Conservation (phyloP, 2,329 filamentous ascomycete genomes). For the Botrytis aclada region DNA sequence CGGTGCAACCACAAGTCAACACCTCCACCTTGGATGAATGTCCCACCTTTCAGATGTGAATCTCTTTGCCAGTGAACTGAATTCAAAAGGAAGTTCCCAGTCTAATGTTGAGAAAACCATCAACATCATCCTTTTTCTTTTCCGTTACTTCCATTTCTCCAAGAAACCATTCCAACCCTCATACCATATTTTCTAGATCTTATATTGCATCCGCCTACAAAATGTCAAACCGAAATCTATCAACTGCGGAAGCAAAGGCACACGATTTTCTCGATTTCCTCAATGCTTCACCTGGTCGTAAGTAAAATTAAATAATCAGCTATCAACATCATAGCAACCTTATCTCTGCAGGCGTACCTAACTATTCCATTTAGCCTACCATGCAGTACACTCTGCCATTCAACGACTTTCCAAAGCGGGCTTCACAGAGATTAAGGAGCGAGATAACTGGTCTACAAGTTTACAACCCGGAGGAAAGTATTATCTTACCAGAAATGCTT, state of each 20-base stretch:
- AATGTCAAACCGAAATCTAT: constrained; percentile 31
- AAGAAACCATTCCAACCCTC: neutral
- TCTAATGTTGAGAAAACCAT: constrained; percentile 14
- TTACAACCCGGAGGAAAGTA: constrained; percentile 89
- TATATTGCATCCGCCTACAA: constrained; percentile 19
- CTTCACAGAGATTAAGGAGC: constrained; percentile 85
- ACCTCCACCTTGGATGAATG: neutral
- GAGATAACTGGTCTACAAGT: constrained; percentile 78
- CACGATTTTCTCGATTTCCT: constrained; percentile 86
- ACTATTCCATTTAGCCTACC: constrained; percentile 52
- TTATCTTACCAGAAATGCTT: constrained; percentile 90
- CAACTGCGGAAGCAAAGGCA: constrained; percentile 38
- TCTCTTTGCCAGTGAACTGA: neutral
- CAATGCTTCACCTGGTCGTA: constrained; percentile 91
- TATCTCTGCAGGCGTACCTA: constrained; percentile 51
- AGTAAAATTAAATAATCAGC: constrained; percentile 36
- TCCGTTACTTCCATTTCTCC: neutral
- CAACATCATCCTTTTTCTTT: constrained; percentile 3
- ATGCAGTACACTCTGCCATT: constrained; percentile 80
- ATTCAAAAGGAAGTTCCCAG: neutral
- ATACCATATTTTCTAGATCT: constrained; percentile 1
- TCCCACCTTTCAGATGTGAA: neutral
- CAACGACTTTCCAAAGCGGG: constrained; percentile 75
- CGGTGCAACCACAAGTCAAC: neutral
- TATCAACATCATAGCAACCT: constrained; percentile 24